Percentiles rank a stretch among this genome's conserved stretches.
Evolutionary conservation across 1,284 basidiomycete genomes (phyloP).

Genomic region (Cutaneotrichosporon dermatis): DNA sequence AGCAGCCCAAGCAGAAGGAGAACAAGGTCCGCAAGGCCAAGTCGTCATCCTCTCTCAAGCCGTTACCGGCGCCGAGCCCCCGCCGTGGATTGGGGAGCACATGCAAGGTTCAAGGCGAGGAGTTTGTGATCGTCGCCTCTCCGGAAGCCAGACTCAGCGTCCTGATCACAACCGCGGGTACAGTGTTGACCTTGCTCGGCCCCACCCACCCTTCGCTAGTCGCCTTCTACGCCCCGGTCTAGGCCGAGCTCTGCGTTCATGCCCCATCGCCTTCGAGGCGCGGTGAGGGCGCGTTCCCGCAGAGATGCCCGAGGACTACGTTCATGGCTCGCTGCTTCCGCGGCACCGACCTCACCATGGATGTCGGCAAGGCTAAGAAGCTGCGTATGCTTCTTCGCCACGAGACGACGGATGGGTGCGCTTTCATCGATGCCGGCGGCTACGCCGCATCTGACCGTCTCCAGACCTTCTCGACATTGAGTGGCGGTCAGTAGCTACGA

Average conservation of each 20-base stretch:
- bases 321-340: constrained; percentile 36
- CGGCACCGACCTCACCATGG: constrained; percentile 43
- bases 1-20: constrained; percentile 25
- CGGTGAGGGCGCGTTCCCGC: constrained; percentile 8
- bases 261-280: constrained; percentile 4
- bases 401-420: constrained; percentile 81
- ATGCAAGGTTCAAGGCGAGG: constrained; percentile 16
- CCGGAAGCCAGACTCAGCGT: constrained; percentile 3
- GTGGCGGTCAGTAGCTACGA: constrained; percentile 67
- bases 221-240: constrained; percentile 2
- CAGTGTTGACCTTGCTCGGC: not conserved
- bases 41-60: constrained; percentile 26
- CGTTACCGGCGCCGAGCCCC: constrained; percentile 14
- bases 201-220: not conserved
- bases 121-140: constrained; percentile 40
- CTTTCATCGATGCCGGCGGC: constrained; percentile 79
- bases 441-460: constrained; percentile 83
- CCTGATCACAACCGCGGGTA: constrained; percentile 1
- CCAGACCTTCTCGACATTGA: constrained; percentile 93
- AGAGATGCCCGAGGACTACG: constrained; percentile 37
- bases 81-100: constrained; percentile 14
- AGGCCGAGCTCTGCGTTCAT: constrained; percentile 3
- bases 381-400: constrained; percentile 67
- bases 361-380: constrained; percentile 45
- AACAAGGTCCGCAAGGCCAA: constrained; percentile 40